Evolutionary conservation across 768 basidiomycete species (phyloP).

Genomic region (Xanthoconium stramineum): DNA sequence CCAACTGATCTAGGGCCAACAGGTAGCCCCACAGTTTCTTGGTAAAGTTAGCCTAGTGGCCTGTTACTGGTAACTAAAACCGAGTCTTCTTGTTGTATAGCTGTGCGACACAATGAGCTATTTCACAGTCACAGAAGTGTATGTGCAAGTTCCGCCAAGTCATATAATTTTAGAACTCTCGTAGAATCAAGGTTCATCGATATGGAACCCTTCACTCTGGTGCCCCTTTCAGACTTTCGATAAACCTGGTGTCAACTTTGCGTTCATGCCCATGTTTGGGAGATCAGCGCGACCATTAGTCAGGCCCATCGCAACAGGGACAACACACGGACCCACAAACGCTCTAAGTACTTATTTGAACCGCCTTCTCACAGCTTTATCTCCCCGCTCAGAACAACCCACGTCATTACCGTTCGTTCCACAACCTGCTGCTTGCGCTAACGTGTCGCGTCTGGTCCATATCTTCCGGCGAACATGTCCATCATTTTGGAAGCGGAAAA

Average conservation of each 20-base stretch:
- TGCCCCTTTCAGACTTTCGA: background rate
- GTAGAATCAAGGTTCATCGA: constrained; percentile 22
- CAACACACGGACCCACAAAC: constrained; percentile 18
- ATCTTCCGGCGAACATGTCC: constrained; percentile 8
- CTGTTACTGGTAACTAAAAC: too few relatives aligned
- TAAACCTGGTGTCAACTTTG: constrained; percentile 17
- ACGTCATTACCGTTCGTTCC: background rate
- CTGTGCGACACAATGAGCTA: too few relatives aligned
- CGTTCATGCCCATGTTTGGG: constrained; percentile 21
- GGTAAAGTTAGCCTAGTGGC: too few relatives aligned
- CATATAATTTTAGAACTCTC: background rate
- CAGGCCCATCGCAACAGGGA: background rate
- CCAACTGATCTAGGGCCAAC: too few relatives aligned
- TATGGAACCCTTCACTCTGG: background rate
- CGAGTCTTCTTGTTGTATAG: too few relatives aligned
- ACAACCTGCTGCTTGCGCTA: background rate
- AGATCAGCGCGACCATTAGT: constrained; percentile 3
- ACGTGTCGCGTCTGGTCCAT: background rate
- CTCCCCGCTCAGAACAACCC: background rate
- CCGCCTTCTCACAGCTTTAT: background rate
- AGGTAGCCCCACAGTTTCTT: too few relatives aligned
- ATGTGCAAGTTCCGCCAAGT: background rate
- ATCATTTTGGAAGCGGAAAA: constrained; percentile 13
- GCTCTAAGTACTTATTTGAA: constrained; percentile 9
- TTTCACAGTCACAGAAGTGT: background rate